phyloP scores from a whole-genome alignment of 352 stramenopile species.

The Phytopythium oedochilum region DNA sequence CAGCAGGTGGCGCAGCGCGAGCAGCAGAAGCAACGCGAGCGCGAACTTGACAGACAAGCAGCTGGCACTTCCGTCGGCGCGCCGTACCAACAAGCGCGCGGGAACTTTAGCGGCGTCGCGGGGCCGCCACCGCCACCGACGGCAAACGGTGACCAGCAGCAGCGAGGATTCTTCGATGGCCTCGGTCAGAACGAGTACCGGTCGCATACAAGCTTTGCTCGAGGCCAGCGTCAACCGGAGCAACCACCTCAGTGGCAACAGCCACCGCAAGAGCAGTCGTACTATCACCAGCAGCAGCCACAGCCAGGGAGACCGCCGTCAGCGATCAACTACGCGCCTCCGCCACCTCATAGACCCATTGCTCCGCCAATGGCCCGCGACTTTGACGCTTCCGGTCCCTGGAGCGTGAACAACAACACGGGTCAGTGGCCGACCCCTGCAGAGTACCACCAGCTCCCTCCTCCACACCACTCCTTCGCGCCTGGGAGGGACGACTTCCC shows the following conservation, averaged over 20 bases:
- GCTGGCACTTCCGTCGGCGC: neutral
- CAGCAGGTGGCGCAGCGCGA: slow-evolving; percentile 56
- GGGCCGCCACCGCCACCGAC: slow-evolving; percentile 1
- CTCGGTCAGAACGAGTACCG: slow-evolving; percentile 33
- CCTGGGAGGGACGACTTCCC: neutral
- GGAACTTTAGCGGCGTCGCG: neutral
- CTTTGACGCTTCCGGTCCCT: neutral
- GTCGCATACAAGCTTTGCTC: slow-evolving; percentile 34
- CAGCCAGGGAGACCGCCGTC: neutral
- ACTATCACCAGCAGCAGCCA: slow-evolving; percentile 5
- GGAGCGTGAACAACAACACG: neutral
- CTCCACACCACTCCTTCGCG: neutral
- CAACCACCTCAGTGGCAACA: slow-evolving; percentile 11
- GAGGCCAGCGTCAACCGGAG: slow-evolving; percentile 24
- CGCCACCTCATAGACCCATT: neutral
- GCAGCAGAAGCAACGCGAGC: slow-evolving; percentile 38
- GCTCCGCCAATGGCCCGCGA: neutral
- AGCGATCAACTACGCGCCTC: neutral
- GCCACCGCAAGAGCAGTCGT: neutral
- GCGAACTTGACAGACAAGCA: slow-evolving; percentile 21
- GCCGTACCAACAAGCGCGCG: neutral
- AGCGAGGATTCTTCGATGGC: slow-evolving; percentile 31
- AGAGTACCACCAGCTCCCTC: slow-evolving; percentile 1
- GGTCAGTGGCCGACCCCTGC: slow-evolving; percentile 1
- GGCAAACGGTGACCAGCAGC: neutral